phyloP scores from a whole-genome alignment of 177 flowering plant species.

The Tripterygium wilfordii region DNA sequence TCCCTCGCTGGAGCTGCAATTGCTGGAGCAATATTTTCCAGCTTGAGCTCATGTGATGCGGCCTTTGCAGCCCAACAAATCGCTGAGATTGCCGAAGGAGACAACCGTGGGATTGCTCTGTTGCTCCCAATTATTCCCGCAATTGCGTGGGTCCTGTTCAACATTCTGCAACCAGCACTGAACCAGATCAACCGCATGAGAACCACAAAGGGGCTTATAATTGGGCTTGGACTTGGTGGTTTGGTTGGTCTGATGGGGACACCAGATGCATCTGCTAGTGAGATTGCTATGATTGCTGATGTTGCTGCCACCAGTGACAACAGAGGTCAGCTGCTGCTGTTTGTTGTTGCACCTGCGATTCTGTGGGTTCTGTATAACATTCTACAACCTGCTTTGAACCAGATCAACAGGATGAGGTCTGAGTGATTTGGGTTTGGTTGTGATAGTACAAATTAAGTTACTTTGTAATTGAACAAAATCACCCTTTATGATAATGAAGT shows the following conservation, averaged over 20 bases:
- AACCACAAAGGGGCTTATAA: constrained; percentile 32
- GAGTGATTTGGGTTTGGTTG: constrained; percentile 10
- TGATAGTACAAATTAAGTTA: background rate
- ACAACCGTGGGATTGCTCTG: constrained; percentile 59
- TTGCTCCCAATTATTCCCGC: constrained; percentile 61
- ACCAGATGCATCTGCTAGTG: constrained; percentile 34
- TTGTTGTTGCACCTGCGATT: constrained; percentile 81
- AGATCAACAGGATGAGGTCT: constrained; percentile 83
- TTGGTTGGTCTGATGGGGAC: constrained; percentile 30
- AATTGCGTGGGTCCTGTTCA: constrained; percentile 62
- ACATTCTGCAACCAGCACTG: constrained; percentile 66
- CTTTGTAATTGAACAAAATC: constrained; percentile 5
- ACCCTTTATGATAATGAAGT: constrained; percentile 9
- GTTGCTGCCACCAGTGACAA: constrained; percentile 53
- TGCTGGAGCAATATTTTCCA: constrained; percentile 59
- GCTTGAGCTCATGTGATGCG: constrained; percentile 40
- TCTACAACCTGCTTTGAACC: constrained; percentile 92
- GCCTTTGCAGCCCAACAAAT: constrained; percentile 64
- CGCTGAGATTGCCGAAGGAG: constrained; percentile 53
- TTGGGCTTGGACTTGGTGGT: constrained; percentile 52
- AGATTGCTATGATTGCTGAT: constrained; percentile 49
- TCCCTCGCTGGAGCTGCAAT: constrained; percentile 34
- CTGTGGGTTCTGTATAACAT: constrained; percentile 85
- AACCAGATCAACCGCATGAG: constrained; percentile 62
- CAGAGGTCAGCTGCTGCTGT: constrained; percentile 70